These are phyloP conservation scores for Agastache rugosa DNA, from an alignment of 257 asterid species.

Conservation along the genomic window DNA sequence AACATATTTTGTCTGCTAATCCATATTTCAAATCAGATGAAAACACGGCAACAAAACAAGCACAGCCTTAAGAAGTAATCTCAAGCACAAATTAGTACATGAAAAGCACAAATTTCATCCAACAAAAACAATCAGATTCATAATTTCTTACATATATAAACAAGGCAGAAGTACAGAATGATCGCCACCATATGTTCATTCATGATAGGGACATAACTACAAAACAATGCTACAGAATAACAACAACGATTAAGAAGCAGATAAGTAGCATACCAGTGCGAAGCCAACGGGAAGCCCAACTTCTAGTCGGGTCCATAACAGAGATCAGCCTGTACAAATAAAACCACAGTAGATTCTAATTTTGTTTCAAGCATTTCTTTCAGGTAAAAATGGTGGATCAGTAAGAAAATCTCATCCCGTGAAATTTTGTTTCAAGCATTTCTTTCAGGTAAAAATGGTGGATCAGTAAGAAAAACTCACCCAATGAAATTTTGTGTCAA, in stretches of 20 bases:
- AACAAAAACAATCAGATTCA: not conserved
- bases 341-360: not conserved
- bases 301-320: slow-evolving; percentile 85
- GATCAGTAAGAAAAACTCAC: slow-evolving; percentile 41
- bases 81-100: not conserved
- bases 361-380: not conserved
- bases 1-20: too few species aligned
- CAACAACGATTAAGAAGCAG: not conserved
- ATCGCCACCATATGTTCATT: not conserved
- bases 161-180: not conserved
- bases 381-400: too few species aligned
- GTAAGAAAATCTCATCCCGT: too few species aligned
- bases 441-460: too few species aligned
- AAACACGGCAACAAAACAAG: too few species aligned
- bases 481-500: slow-evolving; percentile 41
- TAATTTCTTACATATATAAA: not conserved
- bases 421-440: too few species aligned
- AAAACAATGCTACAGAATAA: not conserved
- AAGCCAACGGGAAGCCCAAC: slow-evolving; percentile 99
- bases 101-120: slow-evolving; percentile 3
- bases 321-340: slow-evolving; percentile 64
- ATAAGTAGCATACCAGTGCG: slow-evolving; percentile 65
- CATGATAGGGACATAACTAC: not conserved
- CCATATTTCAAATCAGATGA: too few species aligned
- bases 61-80: too few species aligned